phyloP scores from a whole-genome alignment of 768 basidiomycete species.

The Suillus fuscotomentosus region DNA sequence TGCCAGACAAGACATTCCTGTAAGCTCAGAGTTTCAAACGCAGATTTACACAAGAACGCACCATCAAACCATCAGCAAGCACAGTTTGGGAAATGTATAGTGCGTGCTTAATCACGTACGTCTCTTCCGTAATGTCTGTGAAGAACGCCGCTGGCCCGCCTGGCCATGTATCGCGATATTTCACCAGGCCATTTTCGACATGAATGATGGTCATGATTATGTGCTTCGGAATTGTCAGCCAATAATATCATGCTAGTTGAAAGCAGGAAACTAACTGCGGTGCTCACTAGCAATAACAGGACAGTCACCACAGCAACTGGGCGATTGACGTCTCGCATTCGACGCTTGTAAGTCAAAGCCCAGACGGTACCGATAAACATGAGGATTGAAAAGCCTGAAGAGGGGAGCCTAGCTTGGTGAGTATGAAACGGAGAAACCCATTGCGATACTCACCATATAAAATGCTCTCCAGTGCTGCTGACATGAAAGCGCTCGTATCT shows the following conservation, averaged over 20 bases:
- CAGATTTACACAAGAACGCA: neutral
- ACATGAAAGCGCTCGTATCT: neutral
- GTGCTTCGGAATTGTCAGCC: neutral
- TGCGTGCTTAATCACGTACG: neutral
- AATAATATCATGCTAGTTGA: neutral
- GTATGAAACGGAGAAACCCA: neutral
- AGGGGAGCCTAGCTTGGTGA: neutral
- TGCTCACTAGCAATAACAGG: conserved; percentile 21
- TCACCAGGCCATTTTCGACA: neutral
- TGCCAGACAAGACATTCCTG: neutral
- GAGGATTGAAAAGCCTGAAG: neutral
- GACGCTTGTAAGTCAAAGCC: neutral
- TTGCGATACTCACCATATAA: neutral
- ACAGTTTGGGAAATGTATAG: neutral
- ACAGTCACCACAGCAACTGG: conserved; percentile 15
- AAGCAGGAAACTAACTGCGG: conserved; percentile 9
- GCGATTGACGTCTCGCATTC: conserved; percentile 7
- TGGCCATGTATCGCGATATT: neutral
- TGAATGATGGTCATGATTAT: neutral
- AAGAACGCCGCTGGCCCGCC: neutral
- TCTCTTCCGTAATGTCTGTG: neutral
- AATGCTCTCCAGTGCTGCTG: neutral
- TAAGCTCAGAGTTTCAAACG: neutral
- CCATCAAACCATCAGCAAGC: neutral
- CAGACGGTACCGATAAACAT: neutral